A percentile compares a stretch with the other conserved stretches of the same genome.
These are phyloP conservation scores for Saururus chinensis DNA, from an alignment of 164 flowering plant genomes.

Conservation along the genomic window DNA sequence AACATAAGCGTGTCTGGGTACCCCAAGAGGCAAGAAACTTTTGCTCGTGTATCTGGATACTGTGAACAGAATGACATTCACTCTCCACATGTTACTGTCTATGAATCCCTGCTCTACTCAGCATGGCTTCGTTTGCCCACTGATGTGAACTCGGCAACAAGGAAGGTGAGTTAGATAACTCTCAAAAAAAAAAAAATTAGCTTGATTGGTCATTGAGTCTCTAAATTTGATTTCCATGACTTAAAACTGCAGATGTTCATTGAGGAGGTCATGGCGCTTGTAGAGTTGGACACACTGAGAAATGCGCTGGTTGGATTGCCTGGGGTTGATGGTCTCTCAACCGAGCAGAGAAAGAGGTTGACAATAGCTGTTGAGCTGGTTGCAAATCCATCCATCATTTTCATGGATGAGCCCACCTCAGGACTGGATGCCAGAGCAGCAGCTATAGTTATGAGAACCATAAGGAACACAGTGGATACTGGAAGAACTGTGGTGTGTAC, in stretches of 20 bases:
- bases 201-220: not conserved
- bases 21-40: constrained; percentile 45
- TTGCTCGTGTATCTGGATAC: constrained; percentile 44
- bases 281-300: constrained; percentile 31
- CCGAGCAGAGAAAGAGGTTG: constrained; percentile 43
- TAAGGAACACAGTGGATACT: constrained; percentile 43
- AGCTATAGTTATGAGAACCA: constrained; percentile 52
- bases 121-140: constrained; percentile 48
- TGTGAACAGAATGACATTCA: constrained; percentile 53
- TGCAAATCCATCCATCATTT: constrained; percentile 47
- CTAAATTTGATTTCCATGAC: not conserved
- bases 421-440: constrained; percentile 58
- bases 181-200: too few relatives aligned
- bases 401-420: constrained; percentile 58
- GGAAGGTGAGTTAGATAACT: constrained; percentile 22
- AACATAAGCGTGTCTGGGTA: constrained; percentile 35
- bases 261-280: constrained; percentile 48
- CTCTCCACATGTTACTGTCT: constrained; percentile 44
- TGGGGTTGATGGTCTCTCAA: constrained; percentile 38
- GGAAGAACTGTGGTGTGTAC: constrained; percentile 52
- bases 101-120: constrained; percentile 44
- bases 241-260: constrained; percentile 31
- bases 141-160: constrained; percentile 23
- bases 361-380: constrained; percentile 56
- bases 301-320: constrained; percentile 40